These are phyloP conservation scores for Casuarina cunninghamiana DNA, from an alignment of 306 rosid genomes.

Conservation along the genomic window DNA sequence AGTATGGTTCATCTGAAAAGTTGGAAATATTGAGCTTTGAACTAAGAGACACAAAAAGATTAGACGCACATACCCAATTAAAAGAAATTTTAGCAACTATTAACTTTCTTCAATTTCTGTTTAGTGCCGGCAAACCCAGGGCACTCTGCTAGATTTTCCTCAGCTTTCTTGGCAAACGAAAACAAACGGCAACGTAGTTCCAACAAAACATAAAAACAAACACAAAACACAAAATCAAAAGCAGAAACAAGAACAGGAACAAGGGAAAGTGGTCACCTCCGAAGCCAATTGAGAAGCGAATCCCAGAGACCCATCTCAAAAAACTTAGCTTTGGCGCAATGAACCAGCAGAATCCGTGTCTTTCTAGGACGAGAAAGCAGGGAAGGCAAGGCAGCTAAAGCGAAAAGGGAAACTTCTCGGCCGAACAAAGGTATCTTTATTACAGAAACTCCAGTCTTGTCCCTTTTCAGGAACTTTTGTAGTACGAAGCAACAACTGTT, in stretches of 20 bases:
- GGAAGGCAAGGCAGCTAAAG: neutral
- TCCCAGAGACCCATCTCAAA: slow-evolving; percentile 80
- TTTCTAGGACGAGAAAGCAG: neutral
- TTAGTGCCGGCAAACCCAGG: neutral
- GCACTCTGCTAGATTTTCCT: neutral
- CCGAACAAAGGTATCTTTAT: slow-evolving; percentile 25
- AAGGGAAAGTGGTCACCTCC: slow-evolving; percentile 50
- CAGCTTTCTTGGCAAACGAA: neutral
- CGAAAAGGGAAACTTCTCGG: slow-evolving; percentile 25
- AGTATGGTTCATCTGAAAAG: neutral
- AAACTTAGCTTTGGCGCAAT: neutral
- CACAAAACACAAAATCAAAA: neutral
- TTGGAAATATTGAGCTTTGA: neutral
- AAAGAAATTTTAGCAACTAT: neutral
- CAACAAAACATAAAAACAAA: neutral
- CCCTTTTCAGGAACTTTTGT: slow-evolving; percentile 31
- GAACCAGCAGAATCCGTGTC: neutral
- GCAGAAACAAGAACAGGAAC: neutral
- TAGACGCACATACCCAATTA: neutral
- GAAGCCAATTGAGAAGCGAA: slow-evolving; percentile 91
- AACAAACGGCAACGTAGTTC: neutral
- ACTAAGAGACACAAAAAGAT: neutral
- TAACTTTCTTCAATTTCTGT: neutral
- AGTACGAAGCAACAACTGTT: slow-evolving; percentile 22
- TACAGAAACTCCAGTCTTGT: neutral